A percentile compares a stretch with the other conserved stretches of the same genome.
Conservation (phyloP, 768 basidiomycete species). For the Heimioporus sp. region DNA sequence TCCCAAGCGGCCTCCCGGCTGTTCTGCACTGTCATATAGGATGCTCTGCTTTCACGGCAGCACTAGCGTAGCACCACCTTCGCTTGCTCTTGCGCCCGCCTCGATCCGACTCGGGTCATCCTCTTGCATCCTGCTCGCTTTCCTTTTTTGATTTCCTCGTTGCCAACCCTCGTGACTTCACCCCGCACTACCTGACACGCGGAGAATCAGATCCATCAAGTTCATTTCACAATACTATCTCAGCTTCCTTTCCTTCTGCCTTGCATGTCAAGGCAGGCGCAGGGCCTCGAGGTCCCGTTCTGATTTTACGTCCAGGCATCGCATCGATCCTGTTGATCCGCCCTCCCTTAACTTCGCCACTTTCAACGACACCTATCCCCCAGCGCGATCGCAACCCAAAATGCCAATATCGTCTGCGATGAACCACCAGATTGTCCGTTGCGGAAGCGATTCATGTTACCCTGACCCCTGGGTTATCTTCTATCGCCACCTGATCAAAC, state of each 20-base stretch:
- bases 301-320: conserved; percentile 17
- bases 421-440: background rate
- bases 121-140: conserved; percentile 9
- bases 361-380: background rate
- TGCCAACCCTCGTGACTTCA: conserved; percentile 19
- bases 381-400: background rate
- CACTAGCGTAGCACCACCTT: background rate
- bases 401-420: background rate
- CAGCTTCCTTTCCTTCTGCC: conserved; percentile 18
- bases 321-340: conserved; percentile 22
- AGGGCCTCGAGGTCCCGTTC: conserved; percentile 10
- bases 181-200: conserved; percentile 21
- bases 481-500: conserved; percentile 7
- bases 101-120: conserved; percentile 1
- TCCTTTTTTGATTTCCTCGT: conserved; percentile 14
- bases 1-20: background rate
- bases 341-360: conserved; percentile 16
- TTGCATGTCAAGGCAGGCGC: conserved; percentile 25
- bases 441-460: conserved; percentile 2
- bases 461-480: conserved; percentile 18
- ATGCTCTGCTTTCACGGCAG: conserved; percentile 4
- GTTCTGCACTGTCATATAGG: background rate
- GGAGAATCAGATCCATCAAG: conserved; percentile 25
- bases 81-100: conserved; percentile 8
- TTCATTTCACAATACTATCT: conserved; percentile 20